Evolutionary conservation across 441 rosid genomes (phyloP).

Genomic region (Erodium texanum): DNA sequence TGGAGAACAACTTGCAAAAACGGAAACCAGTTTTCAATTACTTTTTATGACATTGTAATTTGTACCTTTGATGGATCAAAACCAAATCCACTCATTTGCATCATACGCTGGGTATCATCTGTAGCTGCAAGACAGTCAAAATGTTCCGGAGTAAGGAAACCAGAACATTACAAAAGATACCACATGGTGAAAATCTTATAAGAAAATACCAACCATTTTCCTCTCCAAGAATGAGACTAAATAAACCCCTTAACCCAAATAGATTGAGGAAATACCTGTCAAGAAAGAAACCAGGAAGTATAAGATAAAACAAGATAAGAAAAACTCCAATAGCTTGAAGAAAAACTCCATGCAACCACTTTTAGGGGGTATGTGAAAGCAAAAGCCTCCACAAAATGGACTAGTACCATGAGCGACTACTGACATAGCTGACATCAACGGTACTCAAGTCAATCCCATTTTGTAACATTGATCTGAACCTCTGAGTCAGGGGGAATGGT

Average conservation of each 20-base stretch:
- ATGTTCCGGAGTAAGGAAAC: not conserved
- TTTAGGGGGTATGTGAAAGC: not conserved
- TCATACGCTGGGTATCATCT: conserved; percentile 93
- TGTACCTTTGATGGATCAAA: conserved; percentile 75
- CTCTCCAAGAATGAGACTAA: conserved; percentile 92
- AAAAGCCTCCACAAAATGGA: conserved; percentile 7
- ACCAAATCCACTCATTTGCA: conserved; percentile 99
- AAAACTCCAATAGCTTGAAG: conserved; percentile 11
- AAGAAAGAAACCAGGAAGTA: conserved; percentile 20
- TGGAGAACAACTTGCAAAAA: not conserved
- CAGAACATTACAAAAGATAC: not conserved
- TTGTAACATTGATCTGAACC: conserved; percentile 97
- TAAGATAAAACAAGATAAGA: conserved; percentile 14
- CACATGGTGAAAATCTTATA: conserved; percentile 6
- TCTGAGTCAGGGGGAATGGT: conserved; percentile 93
- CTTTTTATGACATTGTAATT: conserved; percentile 4
- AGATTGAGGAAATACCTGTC: conserved; percentile 92
- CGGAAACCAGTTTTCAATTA: not conserved
- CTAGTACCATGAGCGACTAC: conserved; percentile 92
- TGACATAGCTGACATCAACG: conserved; percentile 96
- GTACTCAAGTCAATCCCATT: conserved; percentile 98
- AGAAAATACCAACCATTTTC: conserved; percentile 68
- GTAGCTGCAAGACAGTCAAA: conserved; percentile 39
- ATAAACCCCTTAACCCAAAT: conserved; percentile 92
- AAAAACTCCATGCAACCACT: conserved; percentile 12